These are phyloP conservation scores for Xylaria curta DNA, from an alignment of 495 filamentous ascomycete species.

Conservation along the genomic window DNA sequence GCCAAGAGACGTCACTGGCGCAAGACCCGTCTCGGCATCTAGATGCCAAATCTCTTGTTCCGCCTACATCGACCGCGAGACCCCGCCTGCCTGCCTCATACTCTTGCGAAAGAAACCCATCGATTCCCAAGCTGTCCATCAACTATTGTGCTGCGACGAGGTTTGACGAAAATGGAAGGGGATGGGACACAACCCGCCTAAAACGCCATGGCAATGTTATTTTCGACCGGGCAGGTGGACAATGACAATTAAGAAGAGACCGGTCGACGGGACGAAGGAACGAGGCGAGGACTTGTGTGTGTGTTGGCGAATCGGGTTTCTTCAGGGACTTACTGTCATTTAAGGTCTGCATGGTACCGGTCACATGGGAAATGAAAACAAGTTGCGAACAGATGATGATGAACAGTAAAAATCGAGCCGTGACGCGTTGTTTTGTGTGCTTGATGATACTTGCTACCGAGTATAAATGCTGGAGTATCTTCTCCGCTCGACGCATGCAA, in stretches of 20 bases:
- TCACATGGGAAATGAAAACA: constrained; percentile 43
- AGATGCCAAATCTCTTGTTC: constrained; percentile 53
- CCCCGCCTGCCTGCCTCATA: constrained; percentile 6
- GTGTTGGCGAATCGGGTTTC: constrained; percentile 37
- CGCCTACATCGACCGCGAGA: constrained; percentile 39
- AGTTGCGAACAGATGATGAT: constrained; percentile 33
- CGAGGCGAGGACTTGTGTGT: constrained; percentile 28
- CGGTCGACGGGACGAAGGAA: constrained; percentile 20
- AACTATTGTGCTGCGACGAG: constrained; percentile 12
- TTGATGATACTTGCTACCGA: not conserved
- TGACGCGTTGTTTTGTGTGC: not conserved
- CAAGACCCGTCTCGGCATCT: constrained; percentile 99
- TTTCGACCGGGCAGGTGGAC: constrained; percentile 27
- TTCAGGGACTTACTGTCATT: constrained; percentile 36
- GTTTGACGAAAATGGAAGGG: not conserved
- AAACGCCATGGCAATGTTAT: constrained; percentile 2
- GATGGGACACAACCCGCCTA: not conserved
- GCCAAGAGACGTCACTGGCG: constrained; percentile 99
- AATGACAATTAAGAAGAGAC: constrained; percentile 19
- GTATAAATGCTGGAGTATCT: not conserved
- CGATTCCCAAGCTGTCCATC: constrained; percentile 32
- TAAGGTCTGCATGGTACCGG: constrained; percentile 43
- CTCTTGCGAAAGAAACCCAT: constrained; percentile 10
- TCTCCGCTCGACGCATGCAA: not conserved
- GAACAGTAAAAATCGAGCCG: not conserved